Evolutionary conservation across 2,329 filamentous ascomycete species (phyloP).

Genomic region (Ophiocordyceps sinensis): DNA sequence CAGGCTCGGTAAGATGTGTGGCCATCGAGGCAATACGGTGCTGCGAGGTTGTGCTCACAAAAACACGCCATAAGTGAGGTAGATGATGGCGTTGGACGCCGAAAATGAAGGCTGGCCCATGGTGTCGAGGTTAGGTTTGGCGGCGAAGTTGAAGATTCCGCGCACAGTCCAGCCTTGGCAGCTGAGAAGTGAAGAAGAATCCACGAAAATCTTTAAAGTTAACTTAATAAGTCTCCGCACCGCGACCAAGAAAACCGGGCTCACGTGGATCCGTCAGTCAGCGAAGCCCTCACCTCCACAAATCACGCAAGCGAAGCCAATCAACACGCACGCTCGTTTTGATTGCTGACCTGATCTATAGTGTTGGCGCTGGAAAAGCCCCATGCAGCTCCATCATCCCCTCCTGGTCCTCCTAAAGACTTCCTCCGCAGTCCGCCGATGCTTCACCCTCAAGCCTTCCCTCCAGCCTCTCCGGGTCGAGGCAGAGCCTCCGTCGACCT

Average conservation of each 20-base stretch:
- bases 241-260: background rate
- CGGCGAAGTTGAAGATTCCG: too few species aligned
- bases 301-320: background rate
- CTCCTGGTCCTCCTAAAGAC: background rate
- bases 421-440: background rate
- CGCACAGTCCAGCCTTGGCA: too few species aligned
- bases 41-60: slow-evolving; percentile 38
- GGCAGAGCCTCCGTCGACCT: too few species aligned
- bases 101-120: slow-evolving; percentile 65
- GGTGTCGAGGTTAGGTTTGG: slow-evolving; percentile 2
- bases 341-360: too few species aligned
- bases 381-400: background rate
- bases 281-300: background rate
- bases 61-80: slow-evolving; percentile 64
- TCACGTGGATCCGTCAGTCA: background rate
- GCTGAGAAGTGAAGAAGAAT: background rate
- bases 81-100: slow-evolving; percentile 75
- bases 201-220: background rate
- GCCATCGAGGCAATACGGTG: background rate
- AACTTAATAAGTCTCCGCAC: background rate
- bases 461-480: too few species aligned
- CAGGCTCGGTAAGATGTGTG: background rate
- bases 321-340: background rate
- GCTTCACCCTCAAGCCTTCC: background rate
- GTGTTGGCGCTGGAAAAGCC: too few species aligned